A percentile compares a stretch with the other conserved stretches of the same genome.
Evolutionary conservation across 768 basidiomycete genomes (phyloP).

Genomic region (Mycena maculata): DNA sequence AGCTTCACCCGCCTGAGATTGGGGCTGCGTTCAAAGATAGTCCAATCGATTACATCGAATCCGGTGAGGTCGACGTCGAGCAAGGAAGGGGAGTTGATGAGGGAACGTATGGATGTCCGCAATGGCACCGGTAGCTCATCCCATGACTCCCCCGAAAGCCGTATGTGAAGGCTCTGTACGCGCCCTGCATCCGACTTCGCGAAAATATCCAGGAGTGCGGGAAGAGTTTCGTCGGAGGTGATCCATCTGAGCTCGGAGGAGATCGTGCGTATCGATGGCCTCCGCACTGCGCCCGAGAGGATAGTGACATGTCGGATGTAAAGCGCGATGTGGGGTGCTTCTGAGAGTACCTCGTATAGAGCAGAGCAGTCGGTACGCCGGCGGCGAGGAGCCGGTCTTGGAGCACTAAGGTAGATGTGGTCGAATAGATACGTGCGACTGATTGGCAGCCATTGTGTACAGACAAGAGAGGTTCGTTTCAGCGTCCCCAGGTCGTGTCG

Average conservation of each 20-base stretch:
- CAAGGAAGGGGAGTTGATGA: conserved; percentile 12
- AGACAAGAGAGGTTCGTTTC: conserved; percentile 1
- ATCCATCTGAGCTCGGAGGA: background rate
- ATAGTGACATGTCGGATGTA: conserved; percentile 22
- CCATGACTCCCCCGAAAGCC: conserved; percentile 19
- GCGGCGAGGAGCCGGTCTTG: background rate
- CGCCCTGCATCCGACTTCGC: background rate
- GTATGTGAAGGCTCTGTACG: conserved; percentile 14
- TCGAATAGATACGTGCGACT: conserved; percentile 5
- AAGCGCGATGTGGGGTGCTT: conserved; percentile 1
- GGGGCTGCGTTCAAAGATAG: background rate
- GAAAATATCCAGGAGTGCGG: conserved; percentile 8
- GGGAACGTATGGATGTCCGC: conserved; percentile 4
- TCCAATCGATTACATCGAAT: background rate
- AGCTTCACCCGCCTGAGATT: conserved; percentile 15
- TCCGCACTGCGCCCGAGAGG: background rate
- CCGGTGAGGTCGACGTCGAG: conserved; percentile 23
- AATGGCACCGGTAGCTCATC: background rate
- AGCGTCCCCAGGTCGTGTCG: conserved; percentile 2
- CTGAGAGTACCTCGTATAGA: conserved; percentile 3
- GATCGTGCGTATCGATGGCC: background rate
- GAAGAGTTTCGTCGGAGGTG: conserved; percentile 10
- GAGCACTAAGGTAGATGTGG: conserved; percentile 9
- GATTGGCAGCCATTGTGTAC: conserved; percentile 12
- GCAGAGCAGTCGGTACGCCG: background rate